These are phyloP conservation scores for Pseudisothecium myosuroides DNA, from an alignment of 225 moss, liverwort and hornwort species.

Conservation along the genomic window DNA sequence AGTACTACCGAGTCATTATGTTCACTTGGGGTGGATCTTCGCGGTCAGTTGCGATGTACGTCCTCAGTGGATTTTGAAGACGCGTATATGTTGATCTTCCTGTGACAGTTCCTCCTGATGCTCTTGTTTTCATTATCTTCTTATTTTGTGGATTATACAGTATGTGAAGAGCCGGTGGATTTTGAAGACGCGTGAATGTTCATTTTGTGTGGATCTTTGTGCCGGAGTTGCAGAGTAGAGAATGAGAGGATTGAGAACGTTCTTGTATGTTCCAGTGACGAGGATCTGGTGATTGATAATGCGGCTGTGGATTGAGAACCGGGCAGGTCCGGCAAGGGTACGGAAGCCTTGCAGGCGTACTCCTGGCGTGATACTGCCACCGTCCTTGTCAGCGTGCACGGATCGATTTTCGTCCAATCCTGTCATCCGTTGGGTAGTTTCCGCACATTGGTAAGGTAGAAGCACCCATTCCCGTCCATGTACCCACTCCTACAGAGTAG, in stretches of 20 bases:
- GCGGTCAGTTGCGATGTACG: no score
- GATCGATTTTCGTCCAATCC: not conserved
- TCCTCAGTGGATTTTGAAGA: accelerated
- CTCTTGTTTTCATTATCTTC: not conserved
- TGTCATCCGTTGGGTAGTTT: not conserved
- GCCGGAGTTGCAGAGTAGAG: not conserved
- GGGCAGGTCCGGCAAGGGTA: not conserved
- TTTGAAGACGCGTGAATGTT: not conserved
- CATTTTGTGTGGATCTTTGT: accelerated
- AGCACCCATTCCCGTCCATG: no score
- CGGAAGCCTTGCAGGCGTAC: not conserved
- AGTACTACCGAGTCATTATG: not conserved
- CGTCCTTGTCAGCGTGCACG: not conserved
- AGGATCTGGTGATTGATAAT: not conserved
- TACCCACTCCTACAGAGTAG: no score
- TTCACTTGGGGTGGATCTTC: accelerated
- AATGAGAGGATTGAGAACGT: not conserved
- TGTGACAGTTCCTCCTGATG: not conserved
- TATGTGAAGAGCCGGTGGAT: no score
- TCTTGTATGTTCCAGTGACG: not conserved
- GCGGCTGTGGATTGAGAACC: not conserved
- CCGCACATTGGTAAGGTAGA: not conserved
- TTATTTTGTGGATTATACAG: accelerated
- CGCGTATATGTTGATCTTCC: not conserved
- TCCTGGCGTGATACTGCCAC: not conserved